phyloP scores from a whole-genome alignment of 495 filamentous ascomycete genomes.

The Penicillium manginii region DNA sequence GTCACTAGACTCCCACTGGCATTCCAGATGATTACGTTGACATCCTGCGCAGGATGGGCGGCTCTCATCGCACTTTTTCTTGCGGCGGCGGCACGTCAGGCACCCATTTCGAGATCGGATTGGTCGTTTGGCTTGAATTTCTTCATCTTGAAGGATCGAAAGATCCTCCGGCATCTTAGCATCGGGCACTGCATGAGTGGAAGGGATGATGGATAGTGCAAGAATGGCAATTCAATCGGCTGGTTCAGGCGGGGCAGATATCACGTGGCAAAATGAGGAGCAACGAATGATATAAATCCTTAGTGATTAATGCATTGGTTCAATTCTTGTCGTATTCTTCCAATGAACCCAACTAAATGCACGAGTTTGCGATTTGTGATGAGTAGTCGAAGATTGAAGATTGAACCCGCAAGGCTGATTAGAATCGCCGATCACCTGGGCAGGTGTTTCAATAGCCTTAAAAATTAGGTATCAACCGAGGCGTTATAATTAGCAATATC shows the following conservation, averaged over 20 bases:
- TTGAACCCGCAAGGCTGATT: too few species aligned
- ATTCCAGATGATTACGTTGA: conserved; percentile 46
- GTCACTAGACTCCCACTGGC: conserved; percentile 17
- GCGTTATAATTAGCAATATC: too few species aligned
- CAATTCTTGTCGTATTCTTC: too few species aligned
- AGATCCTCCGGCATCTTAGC: background rate
- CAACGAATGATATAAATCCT: too few species aligned
- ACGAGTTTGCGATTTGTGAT: too few species aligned
- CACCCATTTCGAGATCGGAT: background rate
- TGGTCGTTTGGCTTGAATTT: background rate
- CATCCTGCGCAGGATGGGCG: conserved; percentile 18
- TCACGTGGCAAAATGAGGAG: background rate
- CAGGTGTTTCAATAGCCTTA: too few species aligned
- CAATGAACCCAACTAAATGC: too few species aligned
- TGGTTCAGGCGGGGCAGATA: background rate
- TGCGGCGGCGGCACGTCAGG: conserved; percentile 9
- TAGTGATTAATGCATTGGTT: too few species aligned
- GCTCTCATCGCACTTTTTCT: conserved; percentile 10
- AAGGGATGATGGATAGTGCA: background rate
- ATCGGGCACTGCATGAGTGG: background rate
- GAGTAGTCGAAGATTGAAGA: too few species aligned
- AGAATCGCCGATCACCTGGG: too few species aligned
- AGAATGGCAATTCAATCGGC: background rate
- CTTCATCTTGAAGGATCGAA: background rate
- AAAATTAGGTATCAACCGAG: too few species aligned